phyloP scores from a whole-genome alignment of 805 yeast genomes.

The Kazachstania viticola region DNA sequence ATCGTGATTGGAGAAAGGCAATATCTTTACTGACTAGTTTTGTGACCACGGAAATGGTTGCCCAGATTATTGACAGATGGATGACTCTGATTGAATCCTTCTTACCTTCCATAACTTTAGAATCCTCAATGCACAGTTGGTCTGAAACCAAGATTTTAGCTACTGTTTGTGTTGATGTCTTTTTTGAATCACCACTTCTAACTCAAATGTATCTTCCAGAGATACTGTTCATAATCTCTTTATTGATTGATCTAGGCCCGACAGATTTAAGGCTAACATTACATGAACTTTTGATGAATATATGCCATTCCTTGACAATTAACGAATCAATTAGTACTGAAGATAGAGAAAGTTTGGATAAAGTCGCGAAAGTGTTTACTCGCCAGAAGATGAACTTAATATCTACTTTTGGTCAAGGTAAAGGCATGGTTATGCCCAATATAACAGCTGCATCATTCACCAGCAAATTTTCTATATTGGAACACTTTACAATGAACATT shows the following conservation, averaged over 20 bases:
- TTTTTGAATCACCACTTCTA: slow-evolving; percentile 53
- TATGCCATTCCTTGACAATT: slow-evolving; percentile 56
- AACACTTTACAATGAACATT: slow-evolving; percentile 44
- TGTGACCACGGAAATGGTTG: slow-evolving; percentile 60
- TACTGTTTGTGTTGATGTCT: slow-evolving; percentile 46
- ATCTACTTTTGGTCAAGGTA: slow-evolving; percentile 52
- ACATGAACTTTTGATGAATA: slow-evolving; percentile 50
- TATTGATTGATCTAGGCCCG: slow-evolving; percentile 39
- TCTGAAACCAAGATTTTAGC: slow-evolving; percentile 58
- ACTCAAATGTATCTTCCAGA: slow-evolving; percentile 60
- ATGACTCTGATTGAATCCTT: slow-evolving; percentile 41
- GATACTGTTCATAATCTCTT: slow-evolving; percentile 49
- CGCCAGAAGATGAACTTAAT: slow-evolving; percentile 54
- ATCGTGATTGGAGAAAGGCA: slow-evolving; percentile 50
- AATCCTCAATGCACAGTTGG: slow-evolving; percentile 40
- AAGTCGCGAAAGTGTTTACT: slow-evolving; percentile 30
- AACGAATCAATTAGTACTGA: slow-evolving; percentile 36
- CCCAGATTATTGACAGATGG: slow-evolving; percentile 45
- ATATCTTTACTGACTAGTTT: slow-evolving; percentile 46
- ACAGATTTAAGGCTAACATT: slow-evolving; percentile 43
- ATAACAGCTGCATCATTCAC: slow-evolving; percentile 27
- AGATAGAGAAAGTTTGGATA: slow-evolving; percentile 32
- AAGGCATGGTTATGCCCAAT: slow-evolving; percentile 23
- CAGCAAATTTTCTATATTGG: slow-evolving; percentile 33
- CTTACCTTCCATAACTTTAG: slow-evolving; percentile 28